These are phyloP conservation scores for Selenicereus undatus DNA, from an alignment of 148 eudicot genomes.

Conservation along the genomic window DNA sequence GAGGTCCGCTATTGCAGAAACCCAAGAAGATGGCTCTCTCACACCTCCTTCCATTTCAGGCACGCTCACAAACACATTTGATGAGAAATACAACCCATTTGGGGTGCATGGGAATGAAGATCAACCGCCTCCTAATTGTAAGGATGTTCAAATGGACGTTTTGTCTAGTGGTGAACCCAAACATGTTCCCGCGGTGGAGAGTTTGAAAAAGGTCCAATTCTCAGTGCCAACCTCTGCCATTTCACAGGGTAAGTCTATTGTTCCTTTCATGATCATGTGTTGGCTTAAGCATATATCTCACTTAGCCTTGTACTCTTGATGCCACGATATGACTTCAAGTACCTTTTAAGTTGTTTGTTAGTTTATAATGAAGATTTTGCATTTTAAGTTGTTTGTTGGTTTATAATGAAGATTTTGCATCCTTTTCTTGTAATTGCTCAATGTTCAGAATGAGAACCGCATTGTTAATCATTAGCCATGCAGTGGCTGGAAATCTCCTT, in stretches of 20 bases:
- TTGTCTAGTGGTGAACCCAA: slow-evolving; percentile 31
- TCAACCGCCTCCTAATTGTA: slow-evolving; percentile 23
- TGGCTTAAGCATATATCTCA: neutral
- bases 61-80: slow-evolving; percentile 41
- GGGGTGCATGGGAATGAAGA: slow-evolving; percentile 35
- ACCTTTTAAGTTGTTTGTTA: neutral
- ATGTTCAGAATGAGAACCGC: neutral
- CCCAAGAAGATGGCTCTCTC: slow-evolving; percentile 52
- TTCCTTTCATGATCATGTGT: neutral
- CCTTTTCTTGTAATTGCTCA: neutral
- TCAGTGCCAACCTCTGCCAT: slow-evolving; percentile 34
- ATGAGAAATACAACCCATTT: slow-evolving; percentile 36
- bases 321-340: neutral
- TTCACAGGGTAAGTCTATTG: slow-evolving; percentile 50
- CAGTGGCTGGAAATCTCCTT: slow-evolving; percentile 24
- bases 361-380: neutral
- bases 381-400: no score
- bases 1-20: slow-evolving; percentile 26
- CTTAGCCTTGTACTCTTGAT: neutral
- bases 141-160: slow-evolving; percentile 34
- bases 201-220: slow-evolving; percentile 78
- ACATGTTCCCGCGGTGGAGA: slow-evolving; percentile 36
- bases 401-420: neutral
- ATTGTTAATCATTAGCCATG: slow-evolving; percentile 13
- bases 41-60: slow-evolving; percentile 56